A percentile compares a stretch with the other conserved stretches of the same genome.
These are phyloP conservation scores for Scenedesmus sp. DNA, from an alignment of 163 green algal species.

Conservation along the genomic window DNA sequence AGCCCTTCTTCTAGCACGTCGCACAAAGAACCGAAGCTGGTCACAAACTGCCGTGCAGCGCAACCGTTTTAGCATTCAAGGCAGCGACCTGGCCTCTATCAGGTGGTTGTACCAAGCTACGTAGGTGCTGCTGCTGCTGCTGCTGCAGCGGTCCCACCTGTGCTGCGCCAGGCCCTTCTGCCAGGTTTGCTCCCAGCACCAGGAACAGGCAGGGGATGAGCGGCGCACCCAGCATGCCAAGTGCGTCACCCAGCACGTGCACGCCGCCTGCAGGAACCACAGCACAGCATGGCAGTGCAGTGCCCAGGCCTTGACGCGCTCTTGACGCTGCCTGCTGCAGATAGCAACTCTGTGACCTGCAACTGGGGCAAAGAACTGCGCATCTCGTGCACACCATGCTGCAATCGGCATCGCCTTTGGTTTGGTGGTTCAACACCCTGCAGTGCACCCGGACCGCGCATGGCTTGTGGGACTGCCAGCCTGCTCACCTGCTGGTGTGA, in stretches of 20 bases:
- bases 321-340: not conserved
- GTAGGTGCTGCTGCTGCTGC: not conserved
- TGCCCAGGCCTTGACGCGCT: not conserved
- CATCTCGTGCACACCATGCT: not conserved
- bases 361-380: not conserved
- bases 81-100: too few relatives aligned
- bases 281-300: not conserved
- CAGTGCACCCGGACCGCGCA: too few relatives aligned
- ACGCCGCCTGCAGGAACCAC: not conserved
- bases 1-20: too few relatives aligned
- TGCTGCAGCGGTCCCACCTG: not conserved
- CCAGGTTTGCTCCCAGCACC: constrained; percentile 54
- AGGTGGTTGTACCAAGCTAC: too few relatives aligned
- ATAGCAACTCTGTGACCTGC: not conserved
- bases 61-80: too few relatives aligned
- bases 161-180: constrained; percentile 41
- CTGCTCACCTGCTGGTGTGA: constrained; percentile 28
- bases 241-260: constrained; percentile 10
- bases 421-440: too few relatives aligned
- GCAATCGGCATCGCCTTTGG: too few relatives aligned
- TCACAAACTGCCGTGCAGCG: too few relatives aligned
- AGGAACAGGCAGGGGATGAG: constrained; percentile 53
- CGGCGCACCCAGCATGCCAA: constrained; percentile 17
- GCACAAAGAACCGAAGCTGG: too few relatives aligned
- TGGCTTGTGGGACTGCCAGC: too few relatives aligned